These are phyloP conservation scores for Tagetes erecta DNA, from an alignment of 129 eudicot genomes.

Conservation along the genomic window DNA sequence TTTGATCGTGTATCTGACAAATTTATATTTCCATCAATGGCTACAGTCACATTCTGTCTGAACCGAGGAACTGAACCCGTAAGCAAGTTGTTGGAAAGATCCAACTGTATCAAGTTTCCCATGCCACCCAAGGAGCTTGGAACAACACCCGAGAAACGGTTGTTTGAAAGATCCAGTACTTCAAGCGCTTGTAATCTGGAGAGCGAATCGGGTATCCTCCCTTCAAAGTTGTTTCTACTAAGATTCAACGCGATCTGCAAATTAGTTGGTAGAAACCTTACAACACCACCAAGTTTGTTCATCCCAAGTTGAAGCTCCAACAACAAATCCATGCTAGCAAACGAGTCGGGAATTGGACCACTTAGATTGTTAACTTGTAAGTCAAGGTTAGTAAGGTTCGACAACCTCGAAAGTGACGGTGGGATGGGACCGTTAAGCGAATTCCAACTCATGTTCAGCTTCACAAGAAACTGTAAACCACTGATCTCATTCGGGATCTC, in stretches of 20 bases:
- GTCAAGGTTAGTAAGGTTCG: conserved; percentile 48
- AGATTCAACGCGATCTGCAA: conserved; percentile 75
- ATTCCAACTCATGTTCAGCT: conserved; percentile 66
- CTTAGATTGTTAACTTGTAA: conserved; percentile 52
- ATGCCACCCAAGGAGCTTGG: conserved; percentile 44
- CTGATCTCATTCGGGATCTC: conserved; percentile 54
- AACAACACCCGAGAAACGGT: conserved; percentile 54
- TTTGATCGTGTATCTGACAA: conserved; percentile 14
- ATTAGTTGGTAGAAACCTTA: conserved; percentile 46
- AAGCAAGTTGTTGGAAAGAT: conserved; percentile 55
- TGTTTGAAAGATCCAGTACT: conserved; percentile 82
- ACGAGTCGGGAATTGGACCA: conserved; percentile 58
- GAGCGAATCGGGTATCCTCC: conserved; percentile 48
- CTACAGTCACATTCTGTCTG: conserved; percentile 25
- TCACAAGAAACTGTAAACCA: conserved; percentile 37
- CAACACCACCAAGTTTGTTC: conserved; percentile 56
- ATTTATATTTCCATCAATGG: conserved; percentile 39
- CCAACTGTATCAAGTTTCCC: conserved; percentile 45
- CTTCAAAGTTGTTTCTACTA: conserved; percentile 62
- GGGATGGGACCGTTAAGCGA: conserved; percentile 64
- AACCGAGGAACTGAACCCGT: conserved; percentile 60
- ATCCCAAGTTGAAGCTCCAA: conserved; percentile 79
- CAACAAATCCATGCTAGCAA: conserved; percentile 40
- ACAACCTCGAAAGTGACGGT: conserved; percentile 47
- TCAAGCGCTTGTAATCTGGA: conserved; percentile 41